Evolutionary conservation across 768 basidiomycete genomes (phyloP), one percentile per base, ranked within the genome.

Genomic region (Termitomyces sp.): DNA sequence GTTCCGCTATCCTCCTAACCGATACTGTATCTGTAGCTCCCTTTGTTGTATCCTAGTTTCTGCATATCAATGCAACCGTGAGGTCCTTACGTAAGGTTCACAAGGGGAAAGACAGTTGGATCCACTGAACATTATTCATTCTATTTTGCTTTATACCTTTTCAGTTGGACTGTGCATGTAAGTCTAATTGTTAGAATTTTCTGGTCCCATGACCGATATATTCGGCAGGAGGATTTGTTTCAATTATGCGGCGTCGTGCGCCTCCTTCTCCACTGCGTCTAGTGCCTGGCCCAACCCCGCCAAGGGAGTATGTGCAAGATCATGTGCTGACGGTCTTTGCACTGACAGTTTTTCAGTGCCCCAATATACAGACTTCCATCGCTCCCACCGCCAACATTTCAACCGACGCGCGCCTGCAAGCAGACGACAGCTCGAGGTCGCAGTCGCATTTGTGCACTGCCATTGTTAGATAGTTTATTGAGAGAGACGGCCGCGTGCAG

Each of bases 281-380:
- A 54, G 69, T 77, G 54, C 68, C 72, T 37, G 88, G 86, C 14
- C 86, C 86, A 5, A 75, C 80, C 26, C 85, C 87, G 2, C 66
- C 79, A n/a, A 77, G 85, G 62, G 73, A 69, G 77, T 73, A 65
- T 61, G 71, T 63, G 37, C 17, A 47, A 44, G 7, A 42, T 34
- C 12, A 5, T 5, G 11, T 26, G 10, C 26, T 32, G 24, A 37
- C 21, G 15, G n/a, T 26, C 38, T 51, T n/a, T 19, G 55, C 34
- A 54, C 59, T 64, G 42, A 62, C 45, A 40, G 22, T 28, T 43
- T 52, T 35, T 17, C 59, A 79, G 79, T 49, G 60, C 72, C 44
- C 79, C 85, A 21, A 87, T 79, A 64, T 85, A 89, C 68, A 77
- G 72, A 14, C 73, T 90, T 60, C 89, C 89, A 12, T 78, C 81